These are phyloP conservation scores for Phalaenopsis aphrodite DNA, from an alignment of 106 monocot species.

Conservation along the genomic window DNA sequence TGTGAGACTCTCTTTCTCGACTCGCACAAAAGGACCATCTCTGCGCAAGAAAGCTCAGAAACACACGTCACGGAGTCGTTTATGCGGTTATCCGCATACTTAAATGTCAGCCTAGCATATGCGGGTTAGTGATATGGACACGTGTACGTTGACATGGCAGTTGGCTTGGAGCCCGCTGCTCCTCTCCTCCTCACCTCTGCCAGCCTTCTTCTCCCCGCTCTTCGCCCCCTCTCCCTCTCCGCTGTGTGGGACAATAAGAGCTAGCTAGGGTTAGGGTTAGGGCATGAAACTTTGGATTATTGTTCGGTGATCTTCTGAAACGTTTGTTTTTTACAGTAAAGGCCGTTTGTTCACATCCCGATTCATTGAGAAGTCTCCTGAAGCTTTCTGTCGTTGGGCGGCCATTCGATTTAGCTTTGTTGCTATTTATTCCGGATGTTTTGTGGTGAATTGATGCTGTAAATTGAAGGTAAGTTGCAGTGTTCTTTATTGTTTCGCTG, in stretches of 20 bases:
- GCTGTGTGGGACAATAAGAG: background rate
- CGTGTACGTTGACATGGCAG: constrained; percentile 7
- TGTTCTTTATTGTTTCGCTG: background rate
- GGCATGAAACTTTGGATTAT: background rate
- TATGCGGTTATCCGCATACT: background rate
- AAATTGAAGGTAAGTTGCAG: background rate
- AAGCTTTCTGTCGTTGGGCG: background rate
- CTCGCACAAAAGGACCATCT: background rate
- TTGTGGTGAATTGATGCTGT: background rate
- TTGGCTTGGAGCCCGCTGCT: background rate
- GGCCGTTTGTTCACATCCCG: background rate
- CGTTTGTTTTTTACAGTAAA: background rate
- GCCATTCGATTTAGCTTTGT: background rate
- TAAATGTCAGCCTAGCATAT: background rate
- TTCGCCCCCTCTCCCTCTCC: background rate
- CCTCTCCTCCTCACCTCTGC: background rate
- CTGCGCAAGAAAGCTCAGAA: background rate
- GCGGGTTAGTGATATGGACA: background rate
- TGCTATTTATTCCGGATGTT: background rate
- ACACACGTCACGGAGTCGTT: background rate
- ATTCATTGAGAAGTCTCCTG: background rate
- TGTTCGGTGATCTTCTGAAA: background rate
- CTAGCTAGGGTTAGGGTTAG: background rate
- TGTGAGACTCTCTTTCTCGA: no score
- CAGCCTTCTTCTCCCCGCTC: background rate